Evolutionary conservation across 192 early-diverging fungal species (phyloP).

Genomic region (Chytriomyces confervae): DNA sequence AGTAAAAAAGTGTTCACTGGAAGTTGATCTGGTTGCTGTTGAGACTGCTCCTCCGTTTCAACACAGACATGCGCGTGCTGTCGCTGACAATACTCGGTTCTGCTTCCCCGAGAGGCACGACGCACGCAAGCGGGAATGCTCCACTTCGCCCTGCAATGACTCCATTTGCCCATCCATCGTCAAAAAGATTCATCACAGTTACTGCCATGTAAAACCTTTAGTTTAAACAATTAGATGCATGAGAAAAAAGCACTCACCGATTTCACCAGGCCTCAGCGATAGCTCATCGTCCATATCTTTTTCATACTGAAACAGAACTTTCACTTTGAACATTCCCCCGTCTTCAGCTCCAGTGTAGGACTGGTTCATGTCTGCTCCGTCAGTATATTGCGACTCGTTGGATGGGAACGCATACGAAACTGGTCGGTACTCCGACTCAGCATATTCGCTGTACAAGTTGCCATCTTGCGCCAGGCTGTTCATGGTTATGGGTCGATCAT

Average conservation of each 20-base stretch:
- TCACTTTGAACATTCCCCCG: slow-evolving; percentile 30
- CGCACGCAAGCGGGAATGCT: slow-evolving; percentile 33
- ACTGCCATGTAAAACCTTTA: neutral
- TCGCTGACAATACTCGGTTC: neutral
- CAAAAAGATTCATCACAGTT: slow-evolving; percentile 29
- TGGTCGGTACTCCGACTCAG: slow-evolving; percentile 19
- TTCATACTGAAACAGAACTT: slow-evolving; percentile 32
- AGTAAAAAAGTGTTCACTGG: neutral
- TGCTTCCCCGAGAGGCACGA: slow-evolving; percentile 11
- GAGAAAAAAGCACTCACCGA: slow-evolving; percentile 5
- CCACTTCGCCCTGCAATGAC: neutral
- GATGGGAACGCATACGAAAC: slow-evolving; percentile 15
- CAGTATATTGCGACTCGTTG: neutral
- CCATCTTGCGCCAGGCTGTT: too few species aligned
- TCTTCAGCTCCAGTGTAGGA: neutral
- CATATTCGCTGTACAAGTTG: neutral
- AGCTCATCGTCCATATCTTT: slow-evolving; percentile 28
- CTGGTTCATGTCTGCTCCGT: neutral
- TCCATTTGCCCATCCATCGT: slow-evolving; percentile 37
- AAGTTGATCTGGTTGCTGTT: neutral
- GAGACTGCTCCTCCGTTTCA: slow-evolving; percentile 27
- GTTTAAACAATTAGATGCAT: neutral
- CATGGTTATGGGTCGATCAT: too few species aligned
- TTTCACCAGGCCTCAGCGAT: slow-evolving; percentile 25
- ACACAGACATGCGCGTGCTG: neutral